A percentile compares a stretch with the other conserved stretches of the same genome.
Evolutionary conservation across 2,329 filamentous ascomycete species (phyloP).

Genomic region (Aspergillus novoparasiticus): DNA sequence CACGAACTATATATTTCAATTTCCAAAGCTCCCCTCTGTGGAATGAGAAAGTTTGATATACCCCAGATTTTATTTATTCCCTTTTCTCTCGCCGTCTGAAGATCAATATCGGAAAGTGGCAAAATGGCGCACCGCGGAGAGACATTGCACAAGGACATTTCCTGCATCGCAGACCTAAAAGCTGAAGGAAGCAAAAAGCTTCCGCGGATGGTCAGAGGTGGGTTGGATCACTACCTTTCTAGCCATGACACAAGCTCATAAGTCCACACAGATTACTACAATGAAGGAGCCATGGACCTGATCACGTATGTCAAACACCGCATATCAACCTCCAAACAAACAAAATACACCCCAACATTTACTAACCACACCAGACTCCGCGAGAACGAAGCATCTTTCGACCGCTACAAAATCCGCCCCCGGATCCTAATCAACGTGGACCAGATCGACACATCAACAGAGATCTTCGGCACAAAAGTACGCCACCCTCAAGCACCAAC

Average conservation of each 20-base stretch:
- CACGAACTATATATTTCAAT: background rate
- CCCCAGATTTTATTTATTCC: background rate
- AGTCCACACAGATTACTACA: constrained; percentile 55
- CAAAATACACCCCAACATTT: background rate
- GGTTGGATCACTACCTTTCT: background rate
- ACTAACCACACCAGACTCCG: constrained; percentile 35
- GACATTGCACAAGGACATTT: constrained; percentile 33
- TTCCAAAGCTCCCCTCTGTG: background rate
- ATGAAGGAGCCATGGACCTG: constrained; percentile 59
- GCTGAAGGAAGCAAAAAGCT: constrained; percentile 41
- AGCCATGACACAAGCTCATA: background rate
- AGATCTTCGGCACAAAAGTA: constrained; percentile 47
- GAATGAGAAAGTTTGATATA: background rate
- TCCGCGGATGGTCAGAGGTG: constrained; percentile 43
- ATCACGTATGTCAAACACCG: constrained; percentile 41
- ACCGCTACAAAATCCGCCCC: constrained; percentile 53
- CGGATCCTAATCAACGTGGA: constrained; percentile 49
- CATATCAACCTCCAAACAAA: background rate
- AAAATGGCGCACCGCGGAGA: constrained; percentile 36
- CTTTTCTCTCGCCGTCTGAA: background rate
- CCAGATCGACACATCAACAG: constrained; percentile 48
- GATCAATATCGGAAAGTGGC: background rate
- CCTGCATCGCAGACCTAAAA: constrained; percentile 45
- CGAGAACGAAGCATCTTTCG: constrained; percentile 58
- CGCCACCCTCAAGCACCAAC: background rate